Base-by-base conservation (phyloP, 2,329 filamentous ascomycete species). In the Arthrobotrys musiformis region DNA sequence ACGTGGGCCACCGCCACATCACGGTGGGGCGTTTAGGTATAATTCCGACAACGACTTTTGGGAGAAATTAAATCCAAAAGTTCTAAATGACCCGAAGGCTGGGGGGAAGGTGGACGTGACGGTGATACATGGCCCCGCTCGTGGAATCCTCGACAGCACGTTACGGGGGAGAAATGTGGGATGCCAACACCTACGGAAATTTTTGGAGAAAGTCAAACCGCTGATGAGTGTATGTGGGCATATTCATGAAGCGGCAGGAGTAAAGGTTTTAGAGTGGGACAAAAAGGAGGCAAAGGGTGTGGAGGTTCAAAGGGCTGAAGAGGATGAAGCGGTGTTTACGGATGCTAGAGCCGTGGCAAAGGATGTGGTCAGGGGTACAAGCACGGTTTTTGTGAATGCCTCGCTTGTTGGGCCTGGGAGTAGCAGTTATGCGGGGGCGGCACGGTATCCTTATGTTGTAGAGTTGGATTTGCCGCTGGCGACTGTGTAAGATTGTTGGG, bases 181-280 rank as follows among this genome's bases (percentile, higher is more conserved):
- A 1, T 93, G 91, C 81, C 86, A 88, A 79, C 85, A 85, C 15
- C 85, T 93, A 11, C 83, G 86, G 6, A 84, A 85, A 61, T 85
- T 87, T 0, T 83, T 93, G 26, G 88, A 86, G 85, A 84, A 87
- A 2, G 86, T 91, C 1, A 85, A 89, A 44, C 92, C 92, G 4
- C 84, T 85, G 68, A 84, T 93, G 63, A 88, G 88, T 24, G 85
- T 93, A n/a, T 93, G 89, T 81, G 91, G 92, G 0, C 92, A 93
- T 82, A 87, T 92, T 42, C 91, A 93, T 82, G 88, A 89, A 78
- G 90, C 86, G 4, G 85, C 91, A 79, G 91, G 91, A 13, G 88
- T 86, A 8, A 86, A 90, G 80, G 84, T 88, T 24, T 86, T 93
- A 30, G 82, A 82, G n/a, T 93, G 91, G 91, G 85, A 87, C n/a